These are phyloP conservation scores for Cystofilobasidium ferigula DNA, from an alignment of 768 basidiomycete species.

Conservation along the genomic window DNA sequence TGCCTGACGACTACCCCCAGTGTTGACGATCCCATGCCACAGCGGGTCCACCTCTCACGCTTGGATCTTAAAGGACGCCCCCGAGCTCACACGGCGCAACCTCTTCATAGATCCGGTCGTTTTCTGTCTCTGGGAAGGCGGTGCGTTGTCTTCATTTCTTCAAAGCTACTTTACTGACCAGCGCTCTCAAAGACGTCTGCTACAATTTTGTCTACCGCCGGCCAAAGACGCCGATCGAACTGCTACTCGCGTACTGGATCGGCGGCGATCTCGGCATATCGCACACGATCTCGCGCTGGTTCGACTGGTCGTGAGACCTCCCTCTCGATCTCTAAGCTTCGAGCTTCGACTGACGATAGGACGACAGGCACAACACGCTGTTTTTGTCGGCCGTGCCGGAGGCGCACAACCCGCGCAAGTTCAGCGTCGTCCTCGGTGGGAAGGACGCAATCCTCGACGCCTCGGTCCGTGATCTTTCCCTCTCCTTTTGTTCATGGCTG, in stretches of 20 bases:
- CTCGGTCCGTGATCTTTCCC: slow-evolving; percentile 41
- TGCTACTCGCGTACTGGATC: slow-evolving; percentile 78
- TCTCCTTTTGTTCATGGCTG: background rate
- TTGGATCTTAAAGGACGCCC: slow-evolving; percentile 74
- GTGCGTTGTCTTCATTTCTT: slow-evolving; percentile 40
- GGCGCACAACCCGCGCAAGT: slow-evolving; percentile 54
- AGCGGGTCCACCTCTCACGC: slow-evolving; percentile 75
- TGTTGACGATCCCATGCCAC: background rate
- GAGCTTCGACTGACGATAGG: background rate
- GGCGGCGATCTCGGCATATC: slow-evolving; percentile 77
- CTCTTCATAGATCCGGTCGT: slow-evolving; percentile 80
- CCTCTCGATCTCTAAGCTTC: slow-evolving; percentile 24
- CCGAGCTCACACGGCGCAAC: slow-evolving; percentile 57
- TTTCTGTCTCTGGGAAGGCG: slow-evolving; percentile 90
- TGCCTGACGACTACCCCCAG: background rate
- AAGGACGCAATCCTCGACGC: slow-evolving; percentile 69
- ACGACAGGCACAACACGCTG: slow-evolving; percentile 50
- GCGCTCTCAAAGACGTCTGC: slow-evolving; percentile 56
- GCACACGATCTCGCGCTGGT: slow-evolving; percentile 58
- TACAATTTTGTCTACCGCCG: slow-evolving; percentile 72
- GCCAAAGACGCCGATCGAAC: slow-evolving; percentile 45
- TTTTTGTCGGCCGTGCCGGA: slow-evolving; percentile 85
- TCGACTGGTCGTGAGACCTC: slow-evolving; percentile 13
- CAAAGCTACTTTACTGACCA: background rate
- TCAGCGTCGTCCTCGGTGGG: slow-evolving; percentile 69